Evolutionary conservation across 495 filamentous ascomycete species (phyloP), one percentile per base, ranked within the genome.

Genomic region (Beverwykella pulmonaria): DNA sequence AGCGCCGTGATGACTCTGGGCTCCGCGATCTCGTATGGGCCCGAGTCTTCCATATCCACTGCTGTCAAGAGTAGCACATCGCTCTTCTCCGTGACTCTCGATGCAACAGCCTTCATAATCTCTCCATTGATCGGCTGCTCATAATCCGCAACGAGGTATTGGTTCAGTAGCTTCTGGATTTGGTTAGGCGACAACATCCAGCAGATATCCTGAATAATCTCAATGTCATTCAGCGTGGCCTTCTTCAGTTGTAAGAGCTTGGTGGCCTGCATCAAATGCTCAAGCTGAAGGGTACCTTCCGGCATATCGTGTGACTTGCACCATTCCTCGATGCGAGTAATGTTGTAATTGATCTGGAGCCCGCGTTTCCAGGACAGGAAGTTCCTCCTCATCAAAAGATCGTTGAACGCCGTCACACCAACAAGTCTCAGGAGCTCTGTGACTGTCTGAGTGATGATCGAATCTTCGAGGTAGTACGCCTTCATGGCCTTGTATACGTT

Each of bases 301-400:
- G 95, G 95, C 93, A 99, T 97, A 72, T 98, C 95, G 77, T 99
- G 95, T 73, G 92, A 96, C 85, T 99, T 99, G 79, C 95, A 99
- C 95, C 95, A 99, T 79, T 99, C 95, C 78, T 99, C 95, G 60
- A 99, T 98, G 30, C 95, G 86, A 25, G 95, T 99, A 75, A 99
- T 99, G 79, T 99, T 98, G 82, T 99, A 99, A 79, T 99, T 99
- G 79, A 99, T 99, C 81, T 99, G 95, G 52, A 99, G 82, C 62
- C 95, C 95, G 75, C 95, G 90, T 82, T 99, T 99, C 95, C 95
- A 99, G 15, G 93, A 97, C 59, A 99, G 86, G 85, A 99, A 99
- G 77, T 97, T 97, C 65, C 95, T 86, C 59, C 95, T 86, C 92
- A 99, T 96, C 47, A 99, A 85, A 53, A 99, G 83, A 75, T 99